Percentiles rank a stretch among this genome's conserved stretches.
These are phyloP conservation scores for Sabuloglossum arenarium DNA, from an alignment of 495 filamentous ascomycete species.

Conservation along the genomic window DNA sequence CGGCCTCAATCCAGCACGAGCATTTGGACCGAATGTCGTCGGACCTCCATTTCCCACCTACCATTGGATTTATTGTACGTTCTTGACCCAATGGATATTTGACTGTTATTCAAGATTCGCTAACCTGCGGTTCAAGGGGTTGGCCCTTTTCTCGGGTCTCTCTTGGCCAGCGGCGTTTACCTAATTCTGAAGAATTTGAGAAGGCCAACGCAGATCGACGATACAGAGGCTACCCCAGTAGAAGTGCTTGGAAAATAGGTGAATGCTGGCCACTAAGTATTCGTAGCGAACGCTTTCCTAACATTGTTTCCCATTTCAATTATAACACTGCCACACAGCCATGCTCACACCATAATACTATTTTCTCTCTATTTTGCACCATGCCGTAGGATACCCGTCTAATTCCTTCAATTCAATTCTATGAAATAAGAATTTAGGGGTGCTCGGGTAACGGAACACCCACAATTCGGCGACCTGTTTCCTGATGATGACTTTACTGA, in stretches of 20 bases:
- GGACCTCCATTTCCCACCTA: slow-evolving; percentile 38
- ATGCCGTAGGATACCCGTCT: no score
- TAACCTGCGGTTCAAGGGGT: slow-evolving; percentile 12
- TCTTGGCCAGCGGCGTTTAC: slow-evolving; percentile 50
- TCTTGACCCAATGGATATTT: background rate
- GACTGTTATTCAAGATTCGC: background rate
- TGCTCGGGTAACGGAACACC: no score
- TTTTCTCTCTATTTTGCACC: no score
- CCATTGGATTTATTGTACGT: slow-evolving; percentile 48
- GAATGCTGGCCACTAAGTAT: no score
- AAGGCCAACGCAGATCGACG: slow-evolving; percentile 58
- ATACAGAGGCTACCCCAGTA: background rate
- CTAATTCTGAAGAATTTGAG: slow-evolving; percentile 42
- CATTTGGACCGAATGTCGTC: slow-evolving; percentile 49
- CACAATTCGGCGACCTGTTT: no score
- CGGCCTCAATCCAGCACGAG: slow-evolving; percentile 51
- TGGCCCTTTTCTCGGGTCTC: slow-evolving; percentile 41
- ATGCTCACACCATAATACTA: no score
- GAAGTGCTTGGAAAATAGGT: background rate
- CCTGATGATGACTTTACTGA: no score
- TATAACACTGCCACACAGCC: no score
- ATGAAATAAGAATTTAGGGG: no score
- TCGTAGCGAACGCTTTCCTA: no score
- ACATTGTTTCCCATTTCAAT: no score
- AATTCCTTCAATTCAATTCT: no score